These are phyloP conservation scores for Dipteronia sinensis DNA, from an alignment of 345 rosid species.

Conservation along the genomic window DNA sequence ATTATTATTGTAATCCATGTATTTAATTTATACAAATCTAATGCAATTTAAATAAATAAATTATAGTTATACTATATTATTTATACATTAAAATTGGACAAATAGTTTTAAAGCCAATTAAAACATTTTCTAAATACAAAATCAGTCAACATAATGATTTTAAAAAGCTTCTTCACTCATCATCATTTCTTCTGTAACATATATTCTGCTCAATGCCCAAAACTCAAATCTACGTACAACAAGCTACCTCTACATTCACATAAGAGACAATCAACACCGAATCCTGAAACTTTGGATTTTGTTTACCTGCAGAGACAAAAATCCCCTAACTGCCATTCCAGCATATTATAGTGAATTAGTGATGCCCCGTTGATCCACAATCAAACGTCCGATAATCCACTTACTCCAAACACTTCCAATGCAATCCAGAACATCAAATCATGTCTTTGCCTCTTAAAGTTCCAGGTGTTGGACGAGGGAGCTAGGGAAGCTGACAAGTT, in stretches of 20 bases:
- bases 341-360: background rate
- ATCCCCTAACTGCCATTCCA: background rate
- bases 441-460: background rate
- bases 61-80: no score
- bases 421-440: background rate
- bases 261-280: background rate
- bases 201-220: background rate
- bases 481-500: constrained; percentile 2
- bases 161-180: background rate
- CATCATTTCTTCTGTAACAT: background rate
- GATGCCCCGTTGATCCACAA: background rate
- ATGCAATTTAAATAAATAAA: no score
- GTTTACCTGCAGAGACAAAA: background rate
- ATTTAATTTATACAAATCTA: no score
- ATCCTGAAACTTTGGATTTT: background rate
- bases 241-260: background rate
- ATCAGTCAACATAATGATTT: background rate
- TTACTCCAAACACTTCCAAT: background rate
- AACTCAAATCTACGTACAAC: background rate
- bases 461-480: constrained; percentile 18
- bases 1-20: no score
- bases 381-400: background rate
- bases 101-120: no score
- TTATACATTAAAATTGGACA: no score
- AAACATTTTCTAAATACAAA: no score